Evolutionary conservation across 2,329 filamentous ascomycete genomes (phyloP).

Genomic region (Cladosporium cucumerinum): DNA sequence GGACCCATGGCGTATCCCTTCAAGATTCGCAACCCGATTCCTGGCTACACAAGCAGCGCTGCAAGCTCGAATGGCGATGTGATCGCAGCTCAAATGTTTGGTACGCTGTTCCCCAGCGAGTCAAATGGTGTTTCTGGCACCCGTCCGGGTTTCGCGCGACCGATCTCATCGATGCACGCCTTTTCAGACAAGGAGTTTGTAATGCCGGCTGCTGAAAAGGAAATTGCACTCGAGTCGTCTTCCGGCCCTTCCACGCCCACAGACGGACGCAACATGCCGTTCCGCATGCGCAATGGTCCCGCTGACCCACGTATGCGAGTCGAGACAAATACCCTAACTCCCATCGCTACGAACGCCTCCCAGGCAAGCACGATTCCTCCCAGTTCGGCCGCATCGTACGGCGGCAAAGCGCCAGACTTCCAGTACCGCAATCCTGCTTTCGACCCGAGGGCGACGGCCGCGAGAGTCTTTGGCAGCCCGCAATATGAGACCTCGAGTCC

Average conservation of each 20-base stretch:
- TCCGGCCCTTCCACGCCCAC: background rate
- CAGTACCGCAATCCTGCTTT: conserved; percentile 17
- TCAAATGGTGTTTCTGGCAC: conserved; percentile 12
- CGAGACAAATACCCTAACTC: conserved; percentile 7
- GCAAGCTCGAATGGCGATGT: conserved; percentile 30
- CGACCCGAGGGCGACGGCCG: conserved; percentile 4
- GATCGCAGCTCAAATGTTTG: conserved; percentile 18
- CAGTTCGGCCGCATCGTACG: conserved; percentile 12
- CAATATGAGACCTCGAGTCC: background rate
- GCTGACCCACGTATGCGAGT: background rate
- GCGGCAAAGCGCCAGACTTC: conserved; percentile 6
- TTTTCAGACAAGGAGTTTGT: conserved; percentile 17
- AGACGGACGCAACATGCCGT: conserved; percentile 5
- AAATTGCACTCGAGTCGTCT: conserved; percentile 1
- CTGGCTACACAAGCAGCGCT: conserved; percentile 12
- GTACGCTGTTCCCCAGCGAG: conserved; percentile 15
- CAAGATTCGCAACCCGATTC: conserved; percentile 52
- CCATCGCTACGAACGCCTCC: conserved; percentile 4
- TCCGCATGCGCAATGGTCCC: conserved; percentile 12
- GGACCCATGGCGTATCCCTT: conserved; percentile 72
- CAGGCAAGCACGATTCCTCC: conserved; percentile 8
- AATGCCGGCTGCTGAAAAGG: conserved; percentile 12
- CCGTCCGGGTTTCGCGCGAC: background rate
- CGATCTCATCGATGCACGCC: conserved; percentile 10
- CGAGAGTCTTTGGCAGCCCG: conserved; percentile 12